Conservation (phyloP, 140 eudicot genomes). For the Artemisia princeps region DNA sequence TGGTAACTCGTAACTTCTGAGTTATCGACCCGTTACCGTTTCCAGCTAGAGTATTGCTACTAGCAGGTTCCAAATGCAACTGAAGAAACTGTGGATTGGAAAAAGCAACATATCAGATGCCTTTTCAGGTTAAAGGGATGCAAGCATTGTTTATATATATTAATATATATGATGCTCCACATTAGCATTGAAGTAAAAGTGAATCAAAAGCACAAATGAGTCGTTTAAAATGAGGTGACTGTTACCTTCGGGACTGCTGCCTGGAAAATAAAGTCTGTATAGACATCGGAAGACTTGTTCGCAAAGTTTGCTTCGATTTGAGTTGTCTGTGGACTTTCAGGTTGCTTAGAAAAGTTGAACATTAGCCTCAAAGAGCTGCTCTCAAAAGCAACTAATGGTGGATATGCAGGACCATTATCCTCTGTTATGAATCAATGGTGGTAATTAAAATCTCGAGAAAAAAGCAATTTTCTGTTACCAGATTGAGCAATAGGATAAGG, state of each 20-base stretch:
- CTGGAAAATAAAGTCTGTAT: conserved; percentile 69
- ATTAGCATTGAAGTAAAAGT: not conserved
- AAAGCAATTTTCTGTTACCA: not conserved
- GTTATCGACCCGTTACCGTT: conserved; percentile 59
- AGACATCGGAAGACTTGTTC: conserved; percentile 59
- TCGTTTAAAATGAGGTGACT: conserved; percentile 8
- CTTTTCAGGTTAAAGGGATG: not conserved
- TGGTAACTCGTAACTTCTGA: conserved; percentile 65
- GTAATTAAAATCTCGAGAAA: conserved; percentile 17
- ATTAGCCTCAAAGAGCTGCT: conserved; percentile 62
- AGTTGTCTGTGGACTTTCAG: conserved; percentile 60
- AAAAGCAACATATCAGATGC: conserved; percentile 12
- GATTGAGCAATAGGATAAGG: not conserved
- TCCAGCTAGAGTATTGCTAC: conserved; percentile 63
- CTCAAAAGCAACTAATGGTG: conserved; percentile 79
- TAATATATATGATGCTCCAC: not conserved
- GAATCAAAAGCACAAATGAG: not conserved
- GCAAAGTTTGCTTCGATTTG: conserved; percentile 57
- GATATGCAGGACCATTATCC: conserved; percentile 44
- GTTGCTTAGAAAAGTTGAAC: conserved; percentile 69
- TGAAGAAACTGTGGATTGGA: conserved; percentile 71
- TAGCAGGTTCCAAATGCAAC: conserved; percentile 88
- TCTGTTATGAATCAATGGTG: conserved; percentile 34
- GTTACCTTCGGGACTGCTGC: conserved; percentile 97
- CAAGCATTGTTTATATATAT: not conserved